Evolutionary conservation across 2,329 filamentous ascomycete genomes (phyloP), one percentile per base, ranked within the genome.

Genomic region (Parastagonospora avenae): DNA sequence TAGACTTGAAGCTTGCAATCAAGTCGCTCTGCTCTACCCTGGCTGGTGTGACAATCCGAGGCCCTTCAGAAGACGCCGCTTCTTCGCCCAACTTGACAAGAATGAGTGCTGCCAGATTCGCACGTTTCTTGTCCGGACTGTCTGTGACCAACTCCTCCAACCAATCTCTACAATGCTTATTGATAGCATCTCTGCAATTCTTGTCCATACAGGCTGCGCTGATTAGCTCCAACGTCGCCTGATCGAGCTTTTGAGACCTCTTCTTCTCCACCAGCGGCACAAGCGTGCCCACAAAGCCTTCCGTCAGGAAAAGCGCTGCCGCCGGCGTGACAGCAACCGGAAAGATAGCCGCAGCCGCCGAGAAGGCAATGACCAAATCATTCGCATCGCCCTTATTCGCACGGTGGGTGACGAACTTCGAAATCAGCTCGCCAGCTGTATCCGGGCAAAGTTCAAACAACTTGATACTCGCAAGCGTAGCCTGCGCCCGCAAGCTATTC

Each of bases 201-300:
- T 85, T 82, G 68, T 95, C 90, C 74, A 96, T 90, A 74, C 92
- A 97, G 6, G 93, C 92, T 10, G 91, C 91, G 74, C 92, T 96
- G 50, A 99, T 81, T 76, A 99, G 85, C 67, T 97, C 90, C 60
- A 99, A 76, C 41, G 91, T 89, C 2, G 92, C 90, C 51, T 90
- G 88, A 74, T 96, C 92, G 16, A 97, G 88, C 64, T 91, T 91
- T 60, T 85, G 83, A 69, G 89, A 93, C 78, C 93, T 95, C 79
- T 88, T 90, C 69, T 88, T 84, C 58, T 88, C 83, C 74, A 96
- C 89, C 46, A 95, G 79, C 11, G 88, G 85, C 12, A 89, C 87
- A 6, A 97, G 82, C 48, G 85, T 88, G 51, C 85, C 80, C 39
- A 97, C 79, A 66, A 99, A 97, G 2, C 91, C 91, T 60, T 96